Conservation (phyloP, 352 stramenopile species). For the Peronospora destructor region DNA sequence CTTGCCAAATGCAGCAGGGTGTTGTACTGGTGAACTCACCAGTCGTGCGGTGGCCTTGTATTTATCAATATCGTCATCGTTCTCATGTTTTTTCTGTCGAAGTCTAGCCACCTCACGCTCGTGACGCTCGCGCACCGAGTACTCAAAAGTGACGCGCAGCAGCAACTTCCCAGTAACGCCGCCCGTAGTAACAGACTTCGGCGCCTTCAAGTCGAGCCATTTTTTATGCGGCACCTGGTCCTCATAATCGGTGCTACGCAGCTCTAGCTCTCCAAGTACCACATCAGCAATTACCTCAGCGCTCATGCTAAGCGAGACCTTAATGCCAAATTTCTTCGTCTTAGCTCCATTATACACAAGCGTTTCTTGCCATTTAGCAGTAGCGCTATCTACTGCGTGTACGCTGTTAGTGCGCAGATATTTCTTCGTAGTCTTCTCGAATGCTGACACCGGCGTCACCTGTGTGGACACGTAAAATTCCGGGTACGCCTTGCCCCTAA, state of each 20-base stretch:
- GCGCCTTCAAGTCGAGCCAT: conserved; percentile 47
- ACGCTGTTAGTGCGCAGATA: conserved; percentile 40
- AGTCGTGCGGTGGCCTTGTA: conserved; percentile 52
- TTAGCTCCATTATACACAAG: conserved; percentile 64
- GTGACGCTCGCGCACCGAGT: conserved; percentile 37
- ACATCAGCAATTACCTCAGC: conserved; percentile 58
- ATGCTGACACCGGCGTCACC: conserved; percentile 50
- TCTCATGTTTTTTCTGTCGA: conserved; percentile 48
- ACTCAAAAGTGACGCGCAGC: conserved; percentile 55
- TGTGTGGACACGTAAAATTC: conserved; percentile 54
- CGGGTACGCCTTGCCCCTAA: conserved; percentile 28
- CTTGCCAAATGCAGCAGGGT: conserved; percentile 66
- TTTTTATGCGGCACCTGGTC: conserved; percentile 51
- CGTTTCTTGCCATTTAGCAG: conserved; percentile 42
- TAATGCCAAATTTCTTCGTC: conserved; percentile 55
- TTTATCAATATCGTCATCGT: conserved; percentile 53
- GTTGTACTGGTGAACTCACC: conserved; percentile 40
- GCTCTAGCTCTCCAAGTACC: conserved; percentile 56
- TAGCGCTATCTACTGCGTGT: conserved; percentile 12
- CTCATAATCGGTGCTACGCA: conserved; percentile 43
- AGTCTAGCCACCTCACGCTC: conserved; percentile 38
- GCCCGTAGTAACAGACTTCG: conserved; percentile 21
- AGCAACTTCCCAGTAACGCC: conserved; percentile 39
- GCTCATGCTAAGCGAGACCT: conserved; percentile 51
- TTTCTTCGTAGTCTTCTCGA: conserved; percentile 69